Evolutionary conservation across 148 eudicot species (phyloP), one percentile per base, ranked within the genome.

Genomic region (Fallopia convolvulus): DNA sequence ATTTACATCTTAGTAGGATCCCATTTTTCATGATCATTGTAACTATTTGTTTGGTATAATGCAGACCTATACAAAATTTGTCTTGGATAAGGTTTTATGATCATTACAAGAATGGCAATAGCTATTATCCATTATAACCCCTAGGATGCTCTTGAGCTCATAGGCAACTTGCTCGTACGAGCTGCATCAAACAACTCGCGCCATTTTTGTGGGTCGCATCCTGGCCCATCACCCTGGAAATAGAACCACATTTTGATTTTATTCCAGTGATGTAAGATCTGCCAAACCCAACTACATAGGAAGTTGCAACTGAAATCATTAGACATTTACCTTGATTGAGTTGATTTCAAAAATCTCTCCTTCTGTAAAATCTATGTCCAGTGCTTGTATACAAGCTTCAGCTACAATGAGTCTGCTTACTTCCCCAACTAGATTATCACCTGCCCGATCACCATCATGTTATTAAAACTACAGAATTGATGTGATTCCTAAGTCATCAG

Each of bases 361-460:
- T 83, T 93, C 75, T 0, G 99, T 96, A 55, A 83, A 87, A 68
- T 96, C 97, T 30, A 96, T 86, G 80, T 96, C 99, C 77, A 96
- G 79, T 77, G 97, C 89, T 85, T 96, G 99, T 86, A 96, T 86
- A 78, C 99, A 96, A 70, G 99, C 99, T 84, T 96, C 98, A 44
- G 99, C 99, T 23, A 96, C 98, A 1, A 96, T 98, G 21, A 96
- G 90, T 80, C 99, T 87, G 83, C 99, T 93, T 78, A 77, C 99
- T 83, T 96, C 98, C 46, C 99, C 99, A 36, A 93, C 93, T 72
- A 96, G 98, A 77, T 85, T 96, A 86, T 96, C 99, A 70, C 99
- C 99, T 95, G 83, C 7, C 52, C 30, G 71, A 75, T 13, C 65
- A 56, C 77, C 70, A 80, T 48, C 44, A 15, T 15, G 72, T 66